phyloP scores from a whole-genome alignment of 345 rosid genomes.

The Zanthoxylum bungeanum region DNA sequence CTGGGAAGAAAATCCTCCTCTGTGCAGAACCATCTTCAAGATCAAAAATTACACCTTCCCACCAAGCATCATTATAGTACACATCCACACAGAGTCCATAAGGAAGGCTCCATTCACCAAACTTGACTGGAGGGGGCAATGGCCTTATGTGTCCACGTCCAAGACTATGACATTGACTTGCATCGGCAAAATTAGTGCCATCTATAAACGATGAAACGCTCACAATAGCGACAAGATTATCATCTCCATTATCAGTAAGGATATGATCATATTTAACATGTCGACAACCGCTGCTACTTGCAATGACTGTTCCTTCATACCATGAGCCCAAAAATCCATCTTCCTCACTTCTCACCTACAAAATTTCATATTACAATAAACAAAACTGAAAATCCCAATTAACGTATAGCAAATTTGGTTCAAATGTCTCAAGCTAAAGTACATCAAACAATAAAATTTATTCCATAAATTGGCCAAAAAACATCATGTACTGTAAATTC shows the following conservation, averaged over 20 bases:
- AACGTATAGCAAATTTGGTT: background rate
- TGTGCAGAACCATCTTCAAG: constrained; percentile 35
- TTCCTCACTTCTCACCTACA: constrained; percentile 67
- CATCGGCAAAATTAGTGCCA: constrained; percentile 20
- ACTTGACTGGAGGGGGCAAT: constrained; percentile 40
- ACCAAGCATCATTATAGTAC: constrained; percentile 53
- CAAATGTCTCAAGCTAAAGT: background rate
- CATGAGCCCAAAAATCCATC: constrained; percentile 86
- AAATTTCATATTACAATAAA: background rate
- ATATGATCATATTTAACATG: constrained; percentile 51
- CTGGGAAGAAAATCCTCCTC: too few relatives aligned
- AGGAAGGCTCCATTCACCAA: constrained; percentile 24
- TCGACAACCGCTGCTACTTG: constrained; percentile 9
- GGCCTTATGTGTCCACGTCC: constrained; percentile 66
- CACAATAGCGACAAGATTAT: constrained; percentile 35
- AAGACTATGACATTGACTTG: constrained; percentile 17
- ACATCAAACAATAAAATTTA: background rate
- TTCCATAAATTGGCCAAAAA: background rate
- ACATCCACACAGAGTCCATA: constrained; percentile 77
- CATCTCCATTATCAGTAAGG: constrained; percentile 40
- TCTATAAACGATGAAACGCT: constrained; percentile 38
- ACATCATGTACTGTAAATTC: background rate
- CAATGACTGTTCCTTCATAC: constrained; percentile 54
- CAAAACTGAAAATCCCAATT: background rate
- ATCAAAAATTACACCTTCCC: constrained; percentile 93